These are phyloP conservation scores for Boletus sp. DNA, from an alignment of 768 basidiomycete genomes.

Conservation along the genomic window DNA sequence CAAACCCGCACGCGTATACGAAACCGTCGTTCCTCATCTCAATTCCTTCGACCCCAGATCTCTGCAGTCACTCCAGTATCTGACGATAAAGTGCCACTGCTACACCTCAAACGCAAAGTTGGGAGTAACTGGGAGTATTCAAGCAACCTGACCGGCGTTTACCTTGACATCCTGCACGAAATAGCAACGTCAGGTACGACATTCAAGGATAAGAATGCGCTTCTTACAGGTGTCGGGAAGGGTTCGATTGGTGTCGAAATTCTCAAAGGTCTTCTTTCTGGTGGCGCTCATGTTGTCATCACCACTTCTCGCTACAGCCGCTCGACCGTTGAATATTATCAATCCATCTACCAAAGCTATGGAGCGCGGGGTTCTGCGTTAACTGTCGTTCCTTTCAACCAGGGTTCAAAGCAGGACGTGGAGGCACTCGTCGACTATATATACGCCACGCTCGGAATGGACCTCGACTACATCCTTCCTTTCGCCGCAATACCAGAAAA, in stretches of 20 bases:
- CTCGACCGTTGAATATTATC: slow-evolving; percentile 96
- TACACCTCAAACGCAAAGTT: slow-evolving; percentile 96
- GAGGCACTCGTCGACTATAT: slow-evolving; percentile 98
- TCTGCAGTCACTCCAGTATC: slow-evolving; percentile 70
- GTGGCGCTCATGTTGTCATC: slow-evolving; percentile 94
- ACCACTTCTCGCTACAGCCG: slow-evolving; percentile 98
- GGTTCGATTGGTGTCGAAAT: slow-evolving; percentile 98
- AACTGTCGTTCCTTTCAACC: slow-evolving; percentile 98
- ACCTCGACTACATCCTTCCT: slow-evolving; percentile 97
- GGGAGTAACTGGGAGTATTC: slow-evolving; percentile 96
- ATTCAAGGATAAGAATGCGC: slow-evolving; percentile 98
- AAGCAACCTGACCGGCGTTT: slow-evolving; percentile 92
- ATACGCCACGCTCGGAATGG: slow-evolving; percentile 91
- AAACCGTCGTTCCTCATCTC: slow-evolving; percentile 88
- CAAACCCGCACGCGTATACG: slow-evolving; percentile 54
- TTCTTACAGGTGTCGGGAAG: slow-evolving; percentile 96
- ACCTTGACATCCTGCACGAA: slow-evolving; percentile 95
- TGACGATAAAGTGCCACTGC: slow-evolving; percentile 86
- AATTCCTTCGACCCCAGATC: slow-evolving; percentile 92
- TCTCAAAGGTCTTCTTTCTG: slow-evolving; percentile 92
- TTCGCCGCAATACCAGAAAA: slow-evolving; percentile 99
- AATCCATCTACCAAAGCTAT: slow-evolving; percentile 93
- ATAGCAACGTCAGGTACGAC: slow-evolving; percentile 98
- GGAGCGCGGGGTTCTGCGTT: slow-evolving; percentile 96
- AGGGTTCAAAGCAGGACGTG: slow-evolving; percentile 97